phyloP scores from a whole-genome alignment of 164 flowering plant species.

The Hamamelis virginiana region DNA sequence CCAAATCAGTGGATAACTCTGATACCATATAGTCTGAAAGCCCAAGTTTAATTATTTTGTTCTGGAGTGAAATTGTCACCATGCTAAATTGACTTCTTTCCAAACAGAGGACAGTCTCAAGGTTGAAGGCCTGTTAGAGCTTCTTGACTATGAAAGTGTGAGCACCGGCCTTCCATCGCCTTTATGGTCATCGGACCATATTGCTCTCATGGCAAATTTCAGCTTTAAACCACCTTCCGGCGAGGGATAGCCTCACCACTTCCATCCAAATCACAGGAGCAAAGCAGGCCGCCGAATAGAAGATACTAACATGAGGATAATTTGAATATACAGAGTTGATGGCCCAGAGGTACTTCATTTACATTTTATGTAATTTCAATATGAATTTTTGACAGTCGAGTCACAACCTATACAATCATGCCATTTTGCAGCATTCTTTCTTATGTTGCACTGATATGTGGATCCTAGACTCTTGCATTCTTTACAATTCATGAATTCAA shows the following conservation, averaged over 20 bases:
- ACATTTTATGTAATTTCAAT: no score
- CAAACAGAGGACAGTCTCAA: constrained; percentile 28
- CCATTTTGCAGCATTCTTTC: no score
- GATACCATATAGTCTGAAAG: no score
- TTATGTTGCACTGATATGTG: no score
- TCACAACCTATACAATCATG: no score
- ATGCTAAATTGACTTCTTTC: neutral
- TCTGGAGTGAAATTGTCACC: neutral
- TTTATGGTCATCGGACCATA: constrained; percentile 49
- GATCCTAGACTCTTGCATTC: no score
- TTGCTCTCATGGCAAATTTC: constrained; percentile 48
- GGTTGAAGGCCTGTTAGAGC: constrained; percentile 42
- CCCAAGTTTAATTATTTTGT: neutral
- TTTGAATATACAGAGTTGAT: neutral
- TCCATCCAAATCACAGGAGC: neutral
- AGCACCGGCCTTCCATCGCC: constrained; percentile 41
- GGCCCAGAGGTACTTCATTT: neutral
- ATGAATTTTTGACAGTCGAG: no score
- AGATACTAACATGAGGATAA: neutral
- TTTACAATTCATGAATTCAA: no score
- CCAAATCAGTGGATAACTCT: no score
- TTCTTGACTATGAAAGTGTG: constrained; percentile 16
- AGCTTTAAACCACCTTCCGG: constrained; percentile 8
- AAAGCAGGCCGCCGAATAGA: neutral
- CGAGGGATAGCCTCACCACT: neutral